Base-by-base conservation (phyloP, 1,284 basidiomycete genomes). In the Ceratobasidium sp. region DNA sequence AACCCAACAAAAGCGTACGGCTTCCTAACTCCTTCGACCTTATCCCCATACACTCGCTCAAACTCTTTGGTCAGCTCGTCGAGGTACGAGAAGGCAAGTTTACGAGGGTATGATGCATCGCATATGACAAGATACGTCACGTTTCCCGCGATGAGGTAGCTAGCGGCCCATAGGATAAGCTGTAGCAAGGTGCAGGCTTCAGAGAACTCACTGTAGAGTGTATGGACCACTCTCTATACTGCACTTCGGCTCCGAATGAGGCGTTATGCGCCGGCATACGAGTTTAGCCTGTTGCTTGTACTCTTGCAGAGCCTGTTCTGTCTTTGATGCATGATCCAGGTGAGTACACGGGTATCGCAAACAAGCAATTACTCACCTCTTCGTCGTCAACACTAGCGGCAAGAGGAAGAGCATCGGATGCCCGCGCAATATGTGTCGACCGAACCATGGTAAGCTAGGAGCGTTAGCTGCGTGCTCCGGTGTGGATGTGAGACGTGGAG, bases 211-310 rank as follows among this genome's bases (percentile, higher is more conserved):
- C 96, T 99, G 97, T 75, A 98, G 84, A 7, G 95, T 96, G 82
- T 96, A 97, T 77, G 90, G 89, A 1, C 96, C 96, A 78, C 94
- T 96, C 82, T 99, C 98, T 80, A 99, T 99, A 9, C 95, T 98
- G 83, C 97, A 98, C 39, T 93, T 88, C 16, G 96, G 94, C 82
- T 99, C 98, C 24, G 94, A 92, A 80, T 97, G 95, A 49, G 95
- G 90, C 41, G 92, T 94, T 81, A 99, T 91, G 61, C 97, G 90
- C 74, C 96, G 88, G 81, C 98, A 98, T 80, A 99, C 92, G 79
- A 98, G 88, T 83, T 99, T 99, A 62, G 96, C 91, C 82, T 99
- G 97, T 80, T 98, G 97, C 83, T 98, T 99, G 87, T 98, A 95
- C 83, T 98, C 97, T 79, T 96, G 94, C 62, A 99, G 86, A 75